Conservation (phyloP, 441 rosid species). For the Gossypium gossypioides region DNA sequence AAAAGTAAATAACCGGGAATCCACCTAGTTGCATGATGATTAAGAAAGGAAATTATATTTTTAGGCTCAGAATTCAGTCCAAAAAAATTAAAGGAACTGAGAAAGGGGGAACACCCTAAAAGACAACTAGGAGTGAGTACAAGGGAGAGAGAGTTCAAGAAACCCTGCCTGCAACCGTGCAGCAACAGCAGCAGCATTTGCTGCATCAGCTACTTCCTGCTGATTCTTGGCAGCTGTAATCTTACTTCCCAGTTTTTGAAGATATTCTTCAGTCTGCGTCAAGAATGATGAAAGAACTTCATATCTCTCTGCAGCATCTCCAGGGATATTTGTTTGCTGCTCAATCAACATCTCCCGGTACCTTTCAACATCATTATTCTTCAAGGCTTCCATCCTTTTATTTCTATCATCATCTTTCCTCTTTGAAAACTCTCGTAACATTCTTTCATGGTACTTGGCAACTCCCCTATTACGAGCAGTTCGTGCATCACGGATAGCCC, state of each 20-base stretch:
- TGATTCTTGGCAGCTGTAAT: slow-evolving; percentile 91
- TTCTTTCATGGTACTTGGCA: slow-evolving; percentile 97
- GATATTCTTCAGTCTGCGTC: slow-evolving; percentile 96
- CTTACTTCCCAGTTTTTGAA: slow-evolving; percentile 83
- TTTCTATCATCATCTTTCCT: slow-evolving; percentile 91
- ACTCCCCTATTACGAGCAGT: slow-evolving; percentile 98
- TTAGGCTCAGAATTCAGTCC: not conserved
- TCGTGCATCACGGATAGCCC: slow-evolving; percentile 98
- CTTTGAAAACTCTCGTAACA: slow-evolving; percentile 90
- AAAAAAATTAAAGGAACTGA: not conserved
- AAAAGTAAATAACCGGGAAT: slow-evolving; percentile 20
- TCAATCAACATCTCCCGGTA: slow-evolving; percentile 97
- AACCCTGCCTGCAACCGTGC: slow-evolving; percentile 75
- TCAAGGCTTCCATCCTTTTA: slow-evolving; percentile 98
- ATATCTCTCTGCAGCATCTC: slow-evolving; percentile 97
- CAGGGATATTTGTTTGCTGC: slow-evolving; percentile 83
- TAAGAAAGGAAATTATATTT: not conserved
- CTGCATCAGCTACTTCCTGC: slow-evolving; percentile 99
- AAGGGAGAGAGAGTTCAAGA: slow-evolving; percentile 9
- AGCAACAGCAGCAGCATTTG: slow-evolving; percentile 85
- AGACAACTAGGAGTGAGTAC: slow-evolving; percentile 7
- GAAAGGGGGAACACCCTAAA: slow-evolving; percentile 1
- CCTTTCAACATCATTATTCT: slow-evolving; percentile 98
- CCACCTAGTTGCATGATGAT: not conserved
- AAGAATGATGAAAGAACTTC: slow-evolving; percentile 93